These are phyloP conservation scores for Salix arbutifolia DNA, from an alignment of 345 rosid genomes.

Conservation along the genomic window DNA sequence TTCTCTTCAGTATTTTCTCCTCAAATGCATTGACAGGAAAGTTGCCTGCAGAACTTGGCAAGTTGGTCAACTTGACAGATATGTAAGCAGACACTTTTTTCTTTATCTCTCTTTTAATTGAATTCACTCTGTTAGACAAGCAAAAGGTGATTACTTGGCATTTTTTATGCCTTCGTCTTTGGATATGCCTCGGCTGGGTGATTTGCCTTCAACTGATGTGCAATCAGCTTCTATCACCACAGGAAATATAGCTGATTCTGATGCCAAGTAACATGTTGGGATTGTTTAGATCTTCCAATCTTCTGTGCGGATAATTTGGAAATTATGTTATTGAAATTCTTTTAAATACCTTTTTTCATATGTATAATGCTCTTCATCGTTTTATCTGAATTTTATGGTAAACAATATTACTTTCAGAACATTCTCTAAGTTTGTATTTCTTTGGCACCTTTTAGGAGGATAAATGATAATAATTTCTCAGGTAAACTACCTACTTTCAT, in stretches of 20 bases:
- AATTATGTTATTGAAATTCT: not conserved
- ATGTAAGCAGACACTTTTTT: slow-evolving; percentile 41
- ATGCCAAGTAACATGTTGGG: not conserved
- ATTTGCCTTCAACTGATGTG: not conserved
- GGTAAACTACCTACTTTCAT: slow-evolving; percentile 68
- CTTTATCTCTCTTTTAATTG: not conserved
- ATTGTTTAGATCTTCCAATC: not conserved
- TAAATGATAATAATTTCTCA: slow-evolving; percentile 64
- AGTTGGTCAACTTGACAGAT: slow-evolving; percentile 63
- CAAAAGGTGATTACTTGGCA: not conserved
- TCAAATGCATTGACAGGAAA: slow-evolving; percentile 71
- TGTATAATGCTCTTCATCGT: not conserved
- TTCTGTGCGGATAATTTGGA: not conserved
- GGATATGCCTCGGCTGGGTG: not conserved
- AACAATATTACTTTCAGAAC: not conserved
- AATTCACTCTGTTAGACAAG: not conserved
- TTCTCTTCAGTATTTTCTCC: slow-evolving; percentile 46
- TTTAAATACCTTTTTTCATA: not conserved
- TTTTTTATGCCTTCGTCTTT: not conserved
- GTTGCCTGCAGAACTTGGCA: slow-evolving; percentile 47
- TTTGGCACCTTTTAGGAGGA: slow-evolving; percentile 47
- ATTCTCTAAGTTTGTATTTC: slow-evolving; percentile 4
- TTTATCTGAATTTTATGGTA: not conserved
- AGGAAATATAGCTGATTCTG: not conserved
- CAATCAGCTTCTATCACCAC: not conserved